Evolutionary conservation across 2,329 filamentous ascomycete species (phyloP).

Genomic region (Microthyrium microscopicum): DNA sequence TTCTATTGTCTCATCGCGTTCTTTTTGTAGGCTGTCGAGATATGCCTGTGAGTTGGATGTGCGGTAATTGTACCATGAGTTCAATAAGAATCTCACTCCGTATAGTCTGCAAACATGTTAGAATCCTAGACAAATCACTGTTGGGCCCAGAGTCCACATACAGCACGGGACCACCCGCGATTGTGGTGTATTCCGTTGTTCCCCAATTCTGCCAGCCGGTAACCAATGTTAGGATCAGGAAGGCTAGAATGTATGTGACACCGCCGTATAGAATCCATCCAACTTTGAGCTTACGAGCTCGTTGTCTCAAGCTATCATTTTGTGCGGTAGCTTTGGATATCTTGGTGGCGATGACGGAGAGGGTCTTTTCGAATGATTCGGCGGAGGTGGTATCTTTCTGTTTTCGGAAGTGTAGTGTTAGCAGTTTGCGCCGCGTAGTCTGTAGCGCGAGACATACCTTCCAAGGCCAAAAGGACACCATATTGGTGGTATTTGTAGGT

Average conservation of each 20-base stretch:
- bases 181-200: conserved; percentile 56
- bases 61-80: conserved; percentile 65
- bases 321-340: conserved; percentile 58
- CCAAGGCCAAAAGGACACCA: conserved; percentile 82
- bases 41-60: conserved; percentile 51
- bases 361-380: conserved; percentile 81
- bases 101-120: conserved; percentile 48
- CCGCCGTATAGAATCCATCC: conserved; percentile 81
- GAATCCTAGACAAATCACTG: neutral
- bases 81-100: conserved; percentile 46
- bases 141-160: conserved; percentile 34
- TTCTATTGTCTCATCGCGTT: conserved; percentile 76
- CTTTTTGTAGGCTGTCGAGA: conserved; percentile 58
- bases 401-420: conserved; percentile 8
- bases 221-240: conserved; percentile 66
- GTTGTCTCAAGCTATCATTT: conserved; percentile 57
- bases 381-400: conserved; percentile 68
- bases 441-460: conserved; percentile 34
- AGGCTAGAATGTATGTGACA: conserved; percentile 78
- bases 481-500: conserved; percentile 21
- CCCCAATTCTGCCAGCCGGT: conserved; percentile 71
- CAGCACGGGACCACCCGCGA: conserved; percentile 65
- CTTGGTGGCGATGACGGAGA: conserved; percentile 66
- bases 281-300: conserved; percentile 61
- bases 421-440: conserved; percentile 2